Conservation (phyloP, 768 basidiomycete genomes). For the Trametes cubensis region DNA sequence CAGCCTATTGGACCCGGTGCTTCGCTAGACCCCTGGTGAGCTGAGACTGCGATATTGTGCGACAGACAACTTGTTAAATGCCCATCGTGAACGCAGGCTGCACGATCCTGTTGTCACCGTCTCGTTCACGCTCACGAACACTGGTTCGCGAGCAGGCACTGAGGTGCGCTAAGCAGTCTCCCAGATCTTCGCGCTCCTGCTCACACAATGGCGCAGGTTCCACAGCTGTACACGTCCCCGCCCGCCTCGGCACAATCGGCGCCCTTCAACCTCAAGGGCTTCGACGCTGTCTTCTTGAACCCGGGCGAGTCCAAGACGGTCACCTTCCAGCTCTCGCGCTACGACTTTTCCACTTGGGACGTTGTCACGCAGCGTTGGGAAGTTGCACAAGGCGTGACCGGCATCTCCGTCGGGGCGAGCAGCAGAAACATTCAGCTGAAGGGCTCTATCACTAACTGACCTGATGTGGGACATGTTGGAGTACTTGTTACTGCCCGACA, state of each 20-base stretch:
- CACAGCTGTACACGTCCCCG: slow-evolving; percentile 57
- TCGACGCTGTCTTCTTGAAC: slow-evolving; percentile 46
- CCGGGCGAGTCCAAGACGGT: slow-evolving; percentile 34
- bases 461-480: no score
- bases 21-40: slow-evolving; percentile 54
- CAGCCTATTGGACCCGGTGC: slow-evolving; percentile 52
- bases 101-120: slow-evolving; percentile 56
- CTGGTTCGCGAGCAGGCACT: slow-evolving; percentile 53
- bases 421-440: slow-evolving; percentile 60
- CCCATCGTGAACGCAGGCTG: slow-evolving; percentile 38
- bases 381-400: slow-evolving; percentile 54
- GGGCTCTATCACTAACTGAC: slow-evolving; percentile 39
- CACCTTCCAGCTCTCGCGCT: slow-evolving; percentile 36
- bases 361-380: slow-evolving; percentile 45
- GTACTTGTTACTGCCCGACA: no score
- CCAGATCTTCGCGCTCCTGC: neutral
- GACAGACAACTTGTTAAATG: neutral
- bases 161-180: slow-evolving; percentile 44
- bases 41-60: neutral
- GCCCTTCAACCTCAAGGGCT: slow-evolving; percentile 57
- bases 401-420: slow-evolving; percentile 67
- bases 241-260: slow-evolving; percentile 52
- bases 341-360: slow-evolving; percentile 42
- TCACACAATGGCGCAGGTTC: slow-evolving; percentile 40
- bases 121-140: slow-evolving; percentile 56